A percentile compares a stretch with the other conserved stretches of the same genome.
Conservation (phyloP, 2,329 filamentous ascomycete species). For the Elsinoe arachidis region DNA sequence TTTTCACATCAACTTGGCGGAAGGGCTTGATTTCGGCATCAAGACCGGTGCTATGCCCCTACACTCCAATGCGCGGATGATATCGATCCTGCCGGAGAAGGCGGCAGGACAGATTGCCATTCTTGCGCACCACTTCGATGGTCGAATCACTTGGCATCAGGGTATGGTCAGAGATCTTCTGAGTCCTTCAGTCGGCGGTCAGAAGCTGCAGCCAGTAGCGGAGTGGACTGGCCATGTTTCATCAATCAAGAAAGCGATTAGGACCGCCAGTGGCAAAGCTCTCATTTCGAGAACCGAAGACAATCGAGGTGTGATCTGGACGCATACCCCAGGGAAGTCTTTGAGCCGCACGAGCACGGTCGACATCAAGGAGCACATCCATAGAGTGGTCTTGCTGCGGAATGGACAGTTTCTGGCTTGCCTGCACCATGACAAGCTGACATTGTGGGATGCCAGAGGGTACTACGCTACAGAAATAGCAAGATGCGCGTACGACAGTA, state of each 20-base stretch:
- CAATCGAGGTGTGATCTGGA: conserved; percentile 78
- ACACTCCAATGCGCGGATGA: conserved; percentile 56
- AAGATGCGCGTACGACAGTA: conserved; percentile 48
- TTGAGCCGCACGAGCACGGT: conserved; percentile 62
- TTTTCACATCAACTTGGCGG: conserved; percentile 79
- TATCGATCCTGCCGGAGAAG: conserved; percentile 46
- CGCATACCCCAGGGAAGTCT: conserved; percentile 48
- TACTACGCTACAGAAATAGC: conserved; percentile 51
- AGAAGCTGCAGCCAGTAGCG: conserved; percentile 53
- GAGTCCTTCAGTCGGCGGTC: conserved; percentile 55
- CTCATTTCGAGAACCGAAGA: conserved; percentile 71
- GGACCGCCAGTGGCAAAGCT: conserved; percentile 71
- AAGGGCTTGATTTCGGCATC: conserved; percentile 37
- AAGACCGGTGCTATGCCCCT: conserved; percentile 31
- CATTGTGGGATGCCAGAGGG: conserved; percentile 69
- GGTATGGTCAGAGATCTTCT: conserved; percentile 71
- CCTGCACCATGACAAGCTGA: conserved; percentile 60
- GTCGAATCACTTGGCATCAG: conserved; percentile 73
- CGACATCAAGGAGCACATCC: conserved; percentile 60
- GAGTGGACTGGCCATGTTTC: conserved; percentile 79
- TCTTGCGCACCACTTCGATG: conserved; percentile 76
- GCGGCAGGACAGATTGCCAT: conserved; percentile 34
- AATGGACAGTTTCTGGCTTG: conserved; percentile 76
- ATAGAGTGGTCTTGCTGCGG: conserved; percentile 68
- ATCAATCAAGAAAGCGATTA: conserved; percentile 74